Conservation (phyloP, 2,329 filamentous ascomycete genomes). For the Claviceps sp. region DNA sequence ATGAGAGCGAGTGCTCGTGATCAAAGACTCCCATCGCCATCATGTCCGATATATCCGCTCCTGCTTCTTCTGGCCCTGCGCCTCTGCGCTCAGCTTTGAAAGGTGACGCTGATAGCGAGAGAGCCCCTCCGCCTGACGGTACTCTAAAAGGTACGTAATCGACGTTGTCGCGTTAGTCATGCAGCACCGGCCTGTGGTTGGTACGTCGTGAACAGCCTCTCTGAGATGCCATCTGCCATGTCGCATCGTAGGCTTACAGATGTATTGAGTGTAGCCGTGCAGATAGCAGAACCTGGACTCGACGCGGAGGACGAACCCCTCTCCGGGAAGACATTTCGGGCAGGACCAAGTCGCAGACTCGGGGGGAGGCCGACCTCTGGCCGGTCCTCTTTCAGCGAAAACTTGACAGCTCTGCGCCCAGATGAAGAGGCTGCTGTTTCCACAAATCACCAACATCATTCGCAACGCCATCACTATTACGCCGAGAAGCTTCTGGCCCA, state of each 20-base stretch:
- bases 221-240: neutral
- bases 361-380: slow-evolving; percentile 26
- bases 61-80: slow-evolving; percentile 10
- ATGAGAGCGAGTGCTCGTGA: neutral
- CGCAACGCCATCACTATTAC: slow-evolving; percentile 24
- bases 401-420: slow-evolving; percentile 14
- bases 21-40: neutral
- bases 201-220: neutral
- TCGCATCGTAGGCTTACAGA: slow-evolving; percentile 11
- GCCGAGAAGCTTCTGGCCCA: slow-evolving; percentile 54
- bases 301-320: slow-evolving; percentile 21
- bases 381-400: slow-evolving; percentile 29
- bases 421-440: slow-evolving; percentile 15
- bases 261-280: slow-evolving; percentile 28
- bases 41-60: slow-evolving; percentile 15
- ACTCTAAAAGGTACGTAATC: slow-evolving; percentile 27
- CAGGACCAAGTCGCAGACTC: slow-evolving; percentile 19
- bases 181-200: neutral
- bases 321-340: slow-evolving; percentile 18
- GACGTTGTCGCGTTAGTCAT: neutral
- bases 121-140: slow-evolving; percentile 21
- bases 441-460: slow-evolving; percentile 14
- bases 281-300: slow-evolving; percentile 39
- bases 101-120: slow-evolving; percentile 27
- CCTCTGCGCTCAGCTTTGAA: slow-evolving; percentile 32